A percentile compares a stretch with the other conserved stretches of the same genome.
Evolutionary conservation across 176 grass and related monocot species (phyloP).

Genomic region (Hsuehochloa calcarea): DNA sequence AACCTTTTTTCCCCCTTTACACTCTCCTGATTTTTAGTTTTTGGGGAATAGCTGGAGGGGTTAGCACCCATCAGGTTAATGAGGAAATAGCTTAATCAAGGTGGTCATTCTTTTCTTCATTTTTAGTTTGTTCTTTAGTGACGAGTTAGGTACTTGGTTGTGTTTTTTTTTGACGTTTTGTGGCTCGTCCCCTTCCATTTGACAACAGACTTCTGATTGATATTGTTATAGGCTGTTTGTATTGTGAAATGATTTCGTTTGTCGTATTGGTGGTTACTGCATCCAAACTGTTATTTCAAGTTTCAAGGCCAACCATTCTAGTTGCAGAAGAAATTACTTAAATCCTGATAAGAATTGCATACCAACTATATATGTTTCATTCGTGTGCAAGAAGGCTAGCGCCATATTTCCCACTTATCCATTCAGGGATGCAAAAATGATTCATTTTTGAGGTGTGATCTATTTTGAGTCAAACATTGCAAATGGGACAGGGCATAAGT

Average conservation of each 20-base stretch:
- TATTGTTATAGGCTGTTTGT: constrained; percentile 6
- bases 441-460: neutral
- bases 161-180: neutral
- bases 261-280: neutral
- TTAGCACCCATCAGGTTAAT: constrained; percentile 2
- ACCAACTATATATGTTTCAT: neutral
- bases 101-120: constrained; percentile 9
- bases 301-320: neutral
- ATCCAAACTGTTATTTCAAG: constrained; percentile 1
- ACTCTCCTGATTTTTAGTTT: constrained; percentile 34
- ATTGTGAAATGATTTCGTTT: neutral
- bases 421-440: neutral
- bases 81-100: constrained; percentile 28
- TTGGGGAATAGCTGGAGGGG: constrained; percentile 1
- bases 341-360: neutral
- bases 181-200: neutral
- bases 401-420: neutral
- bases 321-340: neutral
- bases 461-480: neutral
- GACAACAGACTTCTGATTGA: neutral
- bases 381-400: neutral
- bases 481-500: neutral
- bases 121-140: constrained; percentile 1
- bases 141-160: neutral
- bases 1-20: constrained; percentile 23